Base-by-base conservation (phyloP, 129 eudicot genomes). In the Lonicera japonica region DNA sequence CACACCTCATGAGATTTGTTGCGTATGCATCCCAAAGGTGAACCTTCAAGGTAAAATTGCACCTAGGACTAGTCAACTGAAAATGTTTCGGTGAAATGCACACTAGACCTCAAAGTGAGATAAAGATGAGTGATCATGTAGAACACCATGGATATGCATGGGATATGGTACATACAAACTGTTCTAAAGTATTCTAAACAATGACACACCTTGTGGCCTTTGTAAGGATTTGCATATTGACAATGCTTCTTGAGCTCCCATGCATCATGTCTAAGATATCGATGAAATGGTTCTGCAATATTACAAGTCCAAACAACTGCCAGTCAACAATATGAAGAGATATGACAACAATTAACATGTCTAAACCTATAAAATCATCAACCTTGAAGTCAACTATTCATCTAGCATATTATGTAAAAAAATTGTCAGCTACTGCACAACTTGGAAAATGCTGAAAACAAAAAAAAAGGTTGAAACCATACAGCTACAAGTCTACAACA, bases 231-330 rank as follows among this genome's bases (percentile, higher is more conserved):
- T 76, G 87, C 85, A 80, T 68, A 73, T 70, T 68, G 68, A 89
- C 77, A 23, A 68, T 73, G 70, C 67, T 80, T 72, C 87, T 76
- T 65, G 96, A 72, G 79, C 78, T 85, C 62, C 96, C 96, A 70
- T 70, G 82, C 89, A 80, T 79, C 73, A 70, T 51, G 73, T 80
- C 86, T 58, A 89, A 70, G 69, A 85, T 82, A 68, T 89, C 90
- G 70, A 73, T 66, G 55, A 89, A 82, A 77, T 80, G 83, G 56
- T 73, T 75, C 96, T 89, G 78, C 78, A 83, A 72, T 66, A 66
- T 48, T 14, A 66, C 3, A 23, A 45, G 19, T 17, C 60, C 46
- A 21, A 40, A 24, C n/a, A 22, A 57, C 24, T 36, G 50, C 20
- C 15, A 59, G 55, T 22, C 58, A 38, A 59, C 48, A 41, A 57